Evolutionary conservation across 1,139 yeast species (phyloP).

Genomic region (Maudiozyma humilis): DNA sequence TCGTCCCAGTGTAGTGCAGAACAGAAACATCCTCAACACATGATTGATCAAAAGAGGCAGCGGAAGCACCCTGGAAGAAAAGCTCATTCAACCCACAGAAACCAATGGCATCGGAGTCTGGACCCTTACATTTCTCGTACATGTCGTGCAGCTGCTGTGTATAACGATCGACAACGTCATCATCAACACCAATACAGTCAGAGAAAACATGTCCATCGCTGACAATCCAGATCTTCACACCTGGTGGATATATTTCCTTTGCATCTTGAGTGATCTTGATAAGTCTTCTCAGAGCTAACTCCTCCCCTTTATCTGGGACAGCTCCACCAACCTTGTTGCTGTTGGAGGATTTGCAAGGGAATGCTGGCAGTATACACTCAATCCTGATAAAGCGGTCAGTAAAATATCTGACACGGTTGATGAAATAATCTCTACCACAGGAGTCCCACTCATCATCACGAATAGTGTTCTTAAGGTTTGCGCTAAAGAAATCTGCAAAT

Average conservation of each 20-base stretch:
- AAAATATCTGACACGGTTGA: slow-evolving; percentile 39
- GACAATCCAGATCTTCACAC: slow-evolving; percentile 48
- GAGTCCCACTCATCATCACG: slow-evolving; percentile 42
- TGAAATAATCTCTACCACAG: slow-evolving; percentile 39
- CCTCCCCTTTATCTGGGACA: slow-evolving; percentile 45
- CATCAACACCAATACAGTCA: slow-evolving; percentile 53
- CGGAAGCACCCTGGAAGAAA: slow-evolving; percentile 29
- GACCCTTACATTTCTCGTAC: slow-evolving; percentile 31
- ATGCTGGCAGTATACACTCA: slow-evolving; percentile 56
- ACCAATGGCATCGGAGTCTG: slow-evolving; percentile 31
- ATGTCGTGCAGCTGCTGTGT: slow-evolving; percentile 39
- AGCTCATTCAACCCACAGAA: slow-evolving; percentile 36
- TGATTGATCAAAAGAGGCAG: slow-evolving; percentile 21
- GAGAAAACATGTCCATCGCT: slow-evolving; percentile 62
- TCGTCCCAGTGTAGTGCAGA: slow-evolving; percentile 33
- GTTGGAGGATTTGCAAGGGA: slow-evolving; percentile 57
- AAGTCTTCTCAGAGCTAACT: slow-evolving; percentile 34
- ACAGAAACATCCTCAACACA: slow-evolving; percentile 28
- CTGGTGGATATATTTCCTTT: slow-evolving; percentile 43
- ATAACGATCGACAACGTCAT: slow-evolving; percentile 43
- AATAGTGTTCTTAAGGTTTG: slow-evolving; percentile 41
- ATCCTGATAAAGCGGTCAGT: slow-evolving; percentile 41
- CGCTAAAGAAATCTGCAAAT: slow-evolving; percentile 37
- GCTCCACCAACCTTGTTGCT: slow-evolving; percentile 43
- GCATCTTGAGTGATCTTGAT: slow-evolving; percentile 30